Percentiles rank a stretch among this genome's conserved stretches.
phyloP scores from a whole-genome alignment of 441 rosid species.

The Populus hybrid region DNA sequence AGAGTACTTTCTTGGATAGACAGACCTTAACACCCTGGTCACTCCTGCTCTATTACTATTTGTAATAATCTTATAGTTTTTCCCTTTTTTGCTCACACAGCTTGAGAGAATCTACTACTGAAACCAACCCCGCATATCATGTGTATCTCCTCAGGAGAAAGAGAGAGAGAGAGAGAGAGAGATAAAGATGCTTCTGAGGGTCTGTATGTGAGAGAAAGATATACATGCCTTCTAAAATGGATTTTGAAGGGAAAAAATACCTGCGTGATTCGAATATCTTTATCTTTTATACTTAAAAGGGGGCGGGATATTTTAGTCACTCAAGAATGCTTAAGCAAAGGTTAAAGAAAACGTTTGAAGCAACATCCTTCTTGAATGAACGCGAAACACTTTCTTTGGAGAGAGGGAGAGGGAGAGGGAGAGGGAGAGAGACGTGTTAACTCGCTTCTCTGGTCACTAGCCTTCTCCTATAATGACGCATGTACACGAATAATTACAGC shows the following conservation, averaged over 20 bases:
- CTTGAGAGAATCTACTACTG: slow-evolving; percentile 20
- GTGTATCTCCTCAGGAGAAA: neutral
- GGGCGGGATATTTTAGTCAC: neutral
- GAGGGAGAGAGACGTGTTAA: neutral
- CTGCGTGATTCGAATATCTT: neutral
- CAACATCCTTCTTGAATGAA: neutral
- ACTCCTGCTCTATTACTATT: slow-evolving; percentile 20
- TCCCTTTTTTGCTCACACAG: neutral
- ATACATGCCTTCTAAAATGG: slow-evolving; percentile 14
- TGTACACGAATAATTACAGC: neutral
- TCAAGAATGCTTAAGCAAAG: neutral
- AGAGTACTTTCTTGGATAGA: slow-evolving; percentile 4
- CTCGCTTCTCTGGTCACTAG: neutral
- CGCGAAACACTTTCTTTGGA: neutral
- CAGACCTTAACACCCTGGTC: slow-evolving; percentile 5
- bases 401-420: neutral
- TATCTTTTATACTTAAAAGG: too few relatives aligned
- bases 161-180: neutral
- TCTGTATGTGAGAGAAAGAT: slow-evolving; percentile 5
- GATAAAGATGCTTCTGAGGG: slow-evolving; percentile 19
- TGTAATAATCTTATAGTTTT: slow-evolving; percentile 15
- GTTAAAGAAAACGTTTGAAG: neutral
- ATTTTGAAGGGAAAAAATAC: neutral
- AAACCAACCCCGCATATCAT: slow-evolving; percentile 15
- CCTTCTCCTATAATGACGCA: neutral